A percentile compares a stretch with the other conserved stretches of the same genome.
phyloP scores from a whole-genome alignment of 1,139 yeast species.

The Pichia sp. region DNA sequence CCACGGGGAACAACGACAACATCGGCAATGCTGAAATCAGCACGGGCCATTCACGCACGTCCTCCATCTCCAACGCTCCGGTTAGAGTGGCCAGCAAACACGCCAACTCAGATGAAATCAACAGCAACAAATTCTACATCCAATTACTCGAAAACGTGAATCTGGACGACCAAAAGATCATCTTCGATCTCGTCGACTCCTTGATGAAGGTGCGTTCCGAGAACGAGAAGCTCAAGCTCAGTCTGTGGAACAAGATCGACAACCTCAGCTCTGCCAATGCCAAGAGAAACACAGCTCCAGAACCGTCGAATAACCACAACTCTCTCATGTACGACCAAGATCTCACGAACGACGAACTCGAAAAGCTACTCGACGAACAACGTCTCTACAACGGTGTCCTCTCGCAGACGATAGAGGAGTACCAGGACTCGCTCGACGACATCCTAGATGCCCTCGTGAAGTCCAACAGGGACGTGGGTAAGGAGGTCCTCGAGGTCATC shows the following conservation, averaged over 20 bases:
- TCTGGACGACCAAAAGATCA: slow-evolving; percentile 25
- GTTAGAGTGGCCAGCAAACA: background rate
- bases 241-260: slow-evolving; percentile 27
- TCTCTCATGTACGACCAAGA: slow-evolving; percentile 7
- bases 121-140: slow-evolving; percentile 5
- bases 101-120: background rate
- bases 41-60: background rate
- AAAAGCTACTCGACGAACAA: slow-evolving; percentile 19
- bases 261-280: slow-evolving; percentile 10
- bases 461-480: slow-evolving; percentile 5
- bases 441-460: slow-evolving; percentile 21
- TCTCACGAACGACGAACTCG: slow-evolving; percentile 11
- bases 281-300: background rate
- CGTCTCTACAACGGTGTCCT: slow-evolving; percentile 25
- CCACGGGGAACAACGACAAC: background rate
- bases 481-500: background rate
- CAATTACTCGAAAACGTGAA: slow-evolving; percentile 13
- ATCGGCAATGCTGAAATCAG: background rate
- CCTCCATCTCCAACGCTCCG: background rate
- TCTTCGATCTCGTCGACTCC: slow-evolving; percentile 25
- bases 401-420: slow-evolving; percentile 21
- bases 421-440: slow-evolving; percentile 22
- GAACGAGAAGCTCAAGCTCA: slow-evolving; percentile 24
- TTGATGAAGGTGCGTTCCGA: slow-evolving; percentile 20
- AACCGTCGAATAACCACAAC: background rate